Evolutionary conservation across 148 eudicot genomes (phyloP).

Genomic region (Polygonum maritimum): DNA sequence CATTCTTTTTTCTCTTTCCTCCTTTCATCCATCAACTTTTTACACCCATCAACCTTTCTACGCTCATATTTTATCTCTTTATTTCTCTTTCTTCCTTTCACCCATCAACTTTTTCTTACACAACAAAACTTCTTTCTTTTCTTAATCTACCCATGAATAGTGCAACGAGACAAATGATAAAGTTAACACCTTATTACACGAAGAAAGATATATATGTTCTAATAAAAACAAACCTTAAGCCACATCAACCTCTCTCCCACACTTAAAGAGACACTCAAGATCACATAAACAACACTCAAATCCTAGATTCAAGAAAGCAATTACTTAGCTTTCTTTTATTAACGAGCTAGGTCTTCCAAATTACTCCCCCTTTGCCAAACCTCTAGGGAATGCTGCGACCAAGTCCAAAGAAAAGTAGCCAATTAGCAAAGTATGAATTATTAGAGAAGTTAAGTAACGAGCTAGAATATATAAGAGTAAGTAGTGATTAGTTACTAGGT

Average conservation of each 20-base stretch:
- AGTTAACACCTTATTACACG: no score
- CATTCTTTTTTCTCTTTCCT: no score
- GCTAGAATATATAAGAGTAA: not conserved
- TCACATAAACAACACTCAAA: not conserved
- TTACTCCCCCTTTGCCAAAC: not conserved
- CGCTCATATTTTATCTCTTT: no score
- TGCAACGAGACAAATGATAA: no score
- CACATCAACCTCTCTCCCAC: not conserved
- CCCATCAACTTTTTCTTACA: no score
- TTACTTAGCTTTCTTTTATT: not conserved
- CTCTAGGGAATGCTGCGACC: slow-evolving; percentile 3
- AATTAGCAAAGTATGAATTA: not conserved
- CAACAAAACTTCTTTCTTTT: no score
- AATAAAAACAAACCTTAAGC: no score
- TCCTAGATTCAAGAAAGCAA: not conserved
- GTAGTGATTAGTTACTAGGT: slow-evolving; percentile 23
- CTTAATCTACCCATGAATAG: no score
- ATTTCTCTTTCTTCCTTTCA: no score
- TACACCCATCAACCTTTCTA: no score
- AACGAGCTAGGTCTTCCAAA: not conserved
- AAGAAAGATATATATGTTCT: no score
- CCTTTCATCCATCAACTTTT: no score
- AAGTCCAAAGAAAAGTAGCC: not conserved
- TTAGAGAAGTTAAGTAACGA: not conserved
- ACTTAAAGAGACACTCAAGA: not conserved